Conservation (phyloP, 1,284 basidiomycete genomes). For the Austroboletus novae-zelandiae region DNA sequence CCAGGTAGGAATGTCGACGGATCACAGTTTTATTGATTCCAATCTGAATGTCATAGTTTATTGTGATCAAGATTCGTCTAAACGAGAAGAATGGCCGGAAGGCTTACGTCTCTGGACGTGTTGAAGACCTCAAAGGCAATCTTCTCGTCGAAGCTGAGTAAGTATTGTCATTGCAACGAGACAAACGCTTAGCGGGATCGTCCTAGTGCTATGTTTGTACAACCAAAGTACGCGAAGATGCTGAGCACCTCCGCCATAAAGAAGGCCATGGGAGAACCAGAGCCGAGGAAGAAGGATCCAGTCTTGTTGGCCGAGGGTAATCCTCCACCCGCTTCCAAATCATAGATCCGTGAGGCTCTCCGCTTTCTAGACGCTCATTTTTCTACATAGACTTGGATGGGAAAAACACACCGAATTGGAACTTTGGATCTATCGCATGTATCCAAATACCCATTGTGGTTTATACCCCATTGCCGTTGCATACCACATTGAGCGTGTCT, state of each 20-base stretch:
- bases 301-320: constrained; percentile 27
- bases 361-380: background rate
- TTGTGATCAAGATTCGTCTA: constrained; percentile 69
- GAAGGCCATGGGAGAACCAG: constrained; percentile 50
- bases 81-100: constrained; percentile 75
- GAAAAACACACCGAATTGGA: background rate
- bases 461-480: background rate
- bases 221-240: constrained; percentile 80
- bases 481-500: background rate
- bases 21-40: background rate
- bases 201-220: constrained; percentile 71
- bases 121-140: constrained; percentile 79
- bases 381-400: constrained; percentile 1
- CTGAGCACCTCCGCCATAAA: constrained; percentile 50
- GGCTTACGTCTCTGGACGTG: constrained; percentile 62
- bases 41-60: constrained; percentile 46
- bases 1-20: constrained; percentile 49
- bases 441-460: background rate
- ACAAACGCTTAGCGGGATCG: background rate
- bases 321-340: constrained; percentile 24
- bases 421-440: background rate
- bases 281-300: constrained; percentile 21
- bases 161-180: constrained; percentile 21
- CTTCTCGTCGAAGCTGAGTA: constrained; percentile 80
- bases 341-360: constrained; percentile 17